Evolutionary conservation across 1,284 basidiomycete species (phyloP), one percentile per base, ranked within the genome.

Genomic region (Cryptococcus sp.): DNA sequence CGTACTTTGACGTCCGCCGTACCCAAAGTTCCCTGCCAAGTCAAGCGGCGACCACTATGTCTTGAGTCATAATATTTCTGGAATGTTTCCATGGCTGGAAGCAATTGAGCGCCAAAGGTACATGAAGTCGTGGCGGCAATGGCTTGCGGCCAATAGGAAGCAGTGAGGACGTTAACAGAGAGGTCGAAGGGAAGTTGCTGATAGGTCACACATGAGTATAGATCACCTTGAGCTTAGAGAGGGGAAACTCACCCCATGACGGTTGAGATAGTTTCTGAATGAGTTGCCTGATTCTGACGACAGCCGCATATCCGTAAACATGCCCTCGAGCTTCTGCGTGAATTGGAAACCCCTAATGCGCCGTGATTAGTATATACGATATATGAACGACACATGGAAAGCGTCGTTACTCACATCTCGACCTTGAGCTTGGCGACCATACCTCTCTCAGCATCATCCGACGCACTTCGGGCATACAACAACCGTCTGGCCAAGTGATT

Each of bases 351-450:
- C 96, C 69, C 90, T 76, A 49, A 46, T 22, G 17, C 17, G 13
- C 1, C 5, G 49, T 46, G n/a, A 61, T 23, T 20, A n/a, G 7
- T 13, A n/a, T 26, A 51, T 40, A 46, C 52, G 26, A 38, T 13
- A n/a, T 26, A 51, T 40, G 44, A 50, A 37, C 34, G 22, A 23
- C 15, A 25, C n/a, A 10, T 10, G 26, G 22, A 39, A 8, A n/a
- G 44, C 47, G 3, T n/a, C 39, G 19, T 46, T 13, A 57, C 63
- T 57, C 50, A 64, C 72, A 73, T 75, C 49, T 99, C 94, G 41
- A 98, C 84, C 81, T 99, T 99, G 73, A 99, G 87, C 80, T 98
- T 99, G 51, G 93, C 89, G 15, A 99, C 85, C 95, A 99, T 98
- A 57, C 91, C 92, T 52, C 91, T 87, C 76, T 99, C 96, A 2